Base-by-base conservation (phyloP, 2,329 filamentous ascomycete species). In the Colletotrichum echinochloae region DNA sequence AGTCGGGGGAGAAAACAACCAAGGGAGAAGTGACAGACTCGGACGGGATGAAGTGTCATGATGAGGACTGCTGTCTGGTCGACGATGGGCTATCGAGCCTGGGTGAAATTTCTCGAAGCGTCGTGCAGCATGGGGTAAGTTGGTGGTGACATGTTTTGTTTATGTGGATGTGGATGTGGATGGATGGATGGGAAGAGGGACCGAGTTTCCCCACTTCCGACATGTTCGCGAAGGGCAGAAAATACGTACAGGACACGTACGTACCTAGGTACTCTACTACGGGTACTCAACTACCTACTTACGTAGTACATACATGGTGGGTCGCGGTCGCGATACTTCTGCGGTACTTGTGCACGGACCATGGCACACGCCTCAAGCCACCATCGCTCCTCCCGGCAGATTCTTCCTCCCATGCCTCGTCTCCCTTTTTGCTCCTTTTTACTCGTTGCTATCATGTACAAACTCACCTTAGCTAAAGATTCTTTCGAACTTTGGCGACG, bases 21-120 rank as follows among this genome's bases (percentile, higher is more conserved):
- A n/a, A n/a, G n/a, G n/a, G n/a, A n/a, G n/a, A n/a, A n/a, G n/a
- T n/a, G n/a, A n/a, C n/a, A n/a, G n/a, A 30, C 5, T 12, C 18
- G 23, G 35, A 54, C n/a, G 30, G 35, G 51, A 33, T 14, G 30
- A 8, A 33, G 6, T 33, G 49, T 14, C n/a, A 48, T 20, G 6
- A 16, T 9, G 18, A 12, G 51, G n/a, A n/a, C n/a, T n/a, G n/a
- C n/a, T 33, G 18, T 20, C 11, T 28, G 30, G 30, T 49, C 5
- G 48, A 5, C 4, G 48, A 11, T 35, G 26, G 3, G 41, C 18
- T 49, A 28, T 64, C 33, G 35, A 44, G 14, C 7, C 28, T 16
- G 41, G n/a, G n/a, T 67, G 51, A 59, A 67, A 26, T 26, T 66
- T 70, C 67, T 70, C 57, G 63, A 70, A 70, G 28, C 16, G 5